A percentile compares a stretch with the other conserved stretches of the same genome.
These are phyloP conservation scores for Elsinoe australis DNA, from an alignment of 2,329 filamentous ascomycete genomes.

Conservation along the genomic window DNA sequence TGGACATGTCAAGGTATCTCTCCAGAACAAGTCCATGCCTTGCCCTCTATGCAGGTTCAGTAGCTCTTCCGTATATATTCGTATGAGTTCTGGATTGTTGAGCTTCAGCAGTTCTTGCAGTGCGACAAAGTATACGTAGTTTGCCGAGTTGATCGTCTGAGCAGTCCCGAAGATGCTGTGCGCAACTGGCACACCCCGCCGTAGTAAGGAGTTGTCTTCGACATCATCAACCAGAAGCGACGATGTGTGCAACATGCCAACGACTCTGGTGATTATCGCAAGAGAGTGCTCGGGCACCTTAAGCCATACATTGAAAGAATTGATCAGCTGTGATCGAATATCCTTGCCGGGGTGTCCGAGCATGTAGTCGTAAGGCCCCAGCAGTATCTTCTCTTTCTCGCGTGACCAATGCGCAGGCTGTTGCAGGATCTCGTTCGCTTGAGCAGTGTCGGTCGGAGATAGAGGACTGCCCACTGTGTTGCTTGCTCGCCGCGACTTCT, in stretches of 20 bases:
- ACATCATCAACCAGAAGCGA: conserved; percentile 82
- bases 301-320: conserved; percentile 73
- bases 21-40: conserved; percentile 88
- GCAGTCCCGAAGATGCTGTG: conserved; percentile 78
- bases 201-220: conserved; percentile 69
- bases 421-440: conserved; percentile 9
- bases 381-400: conserved; percentile 69
- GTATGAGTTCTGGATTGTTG: conserved; percentile 57
- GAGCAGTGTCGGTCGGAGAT: conserved; percentile 11
- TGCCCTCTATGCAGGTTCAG: conserved; percentile 79
- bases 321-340: conserved; percentile 70
- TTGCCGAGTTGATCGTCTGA: conserved; percentile 84
- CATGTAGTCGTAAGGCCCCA: conserved; percentile 75
- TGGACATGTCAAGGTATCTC: conserved; percentile 74
- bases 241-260: conserved; percentile 80
- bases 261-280: conserved; percentile 66
- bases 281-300: conserved; percentile 63
- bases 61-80: conserved; percentile 73
- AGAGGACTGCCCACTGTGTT: conserved; percentile 6
- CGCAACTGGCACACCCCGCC: conserved; percentile 72
- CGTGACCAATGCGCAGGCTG: conserved; percentile 51
- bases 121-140: conserved; percentile 80
- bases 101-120: conserved; percentile 67
- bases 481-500: conserved; percentile 11
- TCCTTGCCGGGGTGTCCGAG: conserved; percentile 75